Evolutionary conservation across 2,329 filamentous ascomycete species (phyloP), one percentile per base, ranked within the genome.

Genomic region (Cytospora mali): DNA sequence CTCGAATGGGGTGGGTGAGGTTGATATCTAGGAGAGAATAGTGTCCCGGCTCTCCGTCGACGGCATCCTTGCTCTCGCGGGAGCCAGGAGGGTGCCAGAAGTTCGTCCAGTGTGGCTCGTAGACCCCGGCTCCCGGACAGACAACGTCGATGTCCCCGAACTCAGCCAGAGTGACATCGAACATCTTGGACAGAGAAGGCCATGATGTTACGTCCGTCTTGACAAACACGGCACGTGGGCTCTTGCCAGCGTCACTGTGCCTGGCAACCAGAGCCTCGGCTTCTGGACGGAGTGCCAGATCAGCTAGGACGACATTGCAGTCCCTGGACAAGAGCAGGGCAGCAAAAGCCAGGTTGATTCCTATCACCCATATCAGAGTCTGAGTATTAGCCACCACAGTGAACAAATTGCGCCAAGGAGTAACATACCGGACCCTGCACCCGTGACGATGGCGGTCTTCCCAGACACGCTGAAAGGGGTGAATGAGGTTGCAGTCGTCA

Each of bases 371-470:
- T 50, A 9, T 49, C 57, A 52, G 14, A 55, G 31, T 58, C 51
- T 64, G 31, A 48, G 55, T 16, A 23, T 62, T 21, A 21, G 7
- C 27, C 14, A n/a, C n/a, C n/a, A n/a, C n/a, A n/a, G 14, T 29
- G n/a, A n/a, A 33, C 23, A 4, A 1, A 13, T 1, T 11, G 11
- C 3, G 2, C 1, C 23, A 33, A 16, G 14, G 25, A 53, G 42
- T 6, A 21, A 14, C 10, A 58, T 6, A 79, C 81, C 82, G 53
- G 81, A 84, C 28, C 82, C 82, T 46, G 80, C 82, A 33, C 82
- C 82, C 13, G 82, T 85, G 31, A 85, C 73, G 53, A 85, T 81
- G 14, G 82, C 82, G 14, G 80, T 78, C 68, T 78, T 80, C 56
- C 76, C 77, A 57, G 75, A 68, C 23, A 82, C 76, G 23, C 33